A percentile compares a stretch with the other conserved stretches of the same genome.
These are phyloP conservation scores for Hypoxylon perforatum DNA, from an alignment of 495 filamentous ascomycete genomes.

Conservation along the genomic window DNA sequence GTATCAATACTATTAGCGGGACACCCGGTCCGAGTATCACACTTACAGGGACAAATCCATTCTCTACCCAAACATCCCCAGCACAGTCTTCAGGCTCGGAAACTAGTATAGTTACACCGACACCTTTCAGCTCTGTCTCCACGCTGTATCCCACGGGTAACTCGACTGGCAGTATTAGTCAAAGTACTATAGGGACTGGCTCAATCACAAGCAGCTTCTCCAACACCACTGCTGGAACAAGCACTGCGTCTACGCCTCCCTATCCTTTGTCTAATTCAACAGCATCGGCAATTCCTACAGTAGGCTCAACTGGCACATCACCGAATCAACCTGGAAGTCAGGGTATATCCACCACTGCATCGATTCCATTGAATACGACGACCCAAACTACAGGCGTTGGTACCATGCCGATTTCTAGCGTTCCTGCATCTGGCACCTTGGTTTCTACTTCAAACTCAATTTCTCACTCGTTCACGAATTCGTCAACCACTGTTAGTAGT, in stretches of 20 bases:
- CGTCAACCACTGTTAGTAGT: slow-evolving; percentile 15
- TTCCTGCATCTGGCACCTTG: neutral
- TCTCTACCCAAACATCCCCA: slow-evolving; percentile 2
- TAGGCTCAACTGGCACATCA: slow-evolving; percentile 5
- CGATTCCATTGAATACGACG: neutral
- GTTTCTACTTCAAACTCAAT: slow-evolving; percentile 15
- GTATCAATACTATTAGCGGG: slow-evolving; percentile 7
- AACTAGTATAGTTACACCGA: slow-evolving; percentile 19
- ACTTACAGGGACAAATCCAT: slow-evolving; percentile 5
- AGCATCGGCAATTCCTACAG: slow-evolving; percentile 13
- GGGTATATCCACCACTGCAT: slow-evolving; percentile 6
- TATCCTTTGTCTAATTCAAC: slow-evolving; percentile 25
- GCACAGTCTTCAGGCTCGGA: slow-evolving; percentile 8
- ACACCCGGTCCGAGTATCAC: slow-evolving; percentile 2
- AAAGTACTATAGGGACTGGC: slow-evolving; percentile 18
- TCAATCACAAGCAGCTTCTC: slow-evolving; percentile 12
- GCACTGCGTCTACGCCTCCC: slow-evolving; percentile 11
- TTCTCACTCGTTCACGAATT: slow-evolving; percentile 38
- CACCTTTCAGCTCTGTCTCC: slow-evolving; percentile 21
- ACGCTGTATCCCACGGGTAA: slow-evolving; percentile 37
- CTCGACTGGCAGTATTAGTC: slow-evolving; percentile 20
- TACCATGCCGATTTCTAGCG: slow-evolving; percentile 1
- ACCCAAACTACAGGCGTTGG: slow-evolving; percentile 3
- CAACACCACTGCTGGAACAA: slow-evolving; percentile 6
- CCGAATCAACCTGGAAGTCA: slow-evolving; percentile 8